Percentiles rank a stretch among this genome's conserved stretches.
Evolutionary conservation across 2,329 filamentous ascomycete species (phyloP).

Genomic region (Pyricularia grisea): DNA sequence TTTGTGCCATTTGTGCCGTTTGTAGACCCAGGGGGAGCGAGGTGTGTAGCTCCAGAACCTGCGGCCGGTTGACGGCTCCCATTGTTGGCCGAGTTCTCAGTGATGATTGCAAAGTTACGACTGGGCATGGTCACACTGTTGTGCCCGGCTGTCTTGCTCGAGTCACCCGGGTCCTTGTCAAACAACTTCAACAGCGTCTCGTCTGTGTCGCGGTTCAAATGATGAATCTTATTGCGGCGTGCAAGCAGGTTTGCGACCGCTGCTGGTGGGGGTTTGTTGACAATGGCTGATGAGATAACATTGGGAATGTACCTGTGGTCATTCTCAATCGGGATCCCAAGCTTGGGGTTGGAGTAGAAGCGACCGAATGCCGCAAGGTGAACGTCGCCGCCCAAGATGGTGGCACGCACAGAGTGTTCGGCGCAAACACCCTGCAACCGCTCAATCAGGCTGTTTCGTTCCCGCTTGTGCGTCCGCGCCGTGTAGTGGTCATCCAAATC

Average conservation of each 20-base stretch:
- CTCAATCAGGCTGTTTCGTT: constrained; percentile 70
- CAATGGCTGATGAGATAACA: constrained; percentile 87
- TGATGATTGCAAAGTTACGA: constrained; percentile 86
- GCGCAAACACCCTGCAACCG: constrained; percentile 76
- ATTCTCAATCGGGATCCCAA: constrained; percentile 65
- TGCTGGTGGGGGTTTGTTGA: constrained; percentile 85
- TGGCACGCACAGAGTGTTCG: constrained; percentile 81
- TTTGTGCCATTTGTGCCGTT: constrained; percentile 8
- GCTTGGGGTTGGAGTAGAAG: constrained; percentile 84
- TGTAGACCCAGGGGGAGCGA: constrained; percentile 11
- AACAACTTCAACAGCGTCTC: constrained; percentile 94
- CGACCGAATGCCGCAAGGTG: constrained; percentile 86
- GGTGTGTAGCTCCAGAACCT: constrained; percentile 11
- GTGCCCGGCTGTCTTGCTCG: constrained; percentile 60
- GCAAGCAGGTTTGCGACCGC: constrained; percentile 86
- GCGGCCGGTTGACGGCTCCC: neutral
- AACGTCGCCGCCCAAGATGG: constrained; percentile 88
- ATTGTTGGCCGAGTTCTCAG: constrained; percentile 68
- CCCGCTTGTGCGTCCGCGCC: constrained; percentile 79
- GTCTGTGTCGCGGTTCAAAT: constrained; percentile 64
- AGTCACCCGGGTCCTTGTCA: constrained; percentile 72
- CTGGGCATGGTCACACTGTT: constrained; percentile 89
- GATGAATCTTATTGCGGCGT: constrained; percentile 74
- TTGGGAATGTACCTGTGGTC: constrained; percentile 96
- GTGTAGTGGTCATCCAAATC: constrained; percentile 97